These are phyloP conservation scores for Termitomyces sp. DNA, from an alignment of 768 basidiomycete species.

Conservation along the genomic window DNA sequence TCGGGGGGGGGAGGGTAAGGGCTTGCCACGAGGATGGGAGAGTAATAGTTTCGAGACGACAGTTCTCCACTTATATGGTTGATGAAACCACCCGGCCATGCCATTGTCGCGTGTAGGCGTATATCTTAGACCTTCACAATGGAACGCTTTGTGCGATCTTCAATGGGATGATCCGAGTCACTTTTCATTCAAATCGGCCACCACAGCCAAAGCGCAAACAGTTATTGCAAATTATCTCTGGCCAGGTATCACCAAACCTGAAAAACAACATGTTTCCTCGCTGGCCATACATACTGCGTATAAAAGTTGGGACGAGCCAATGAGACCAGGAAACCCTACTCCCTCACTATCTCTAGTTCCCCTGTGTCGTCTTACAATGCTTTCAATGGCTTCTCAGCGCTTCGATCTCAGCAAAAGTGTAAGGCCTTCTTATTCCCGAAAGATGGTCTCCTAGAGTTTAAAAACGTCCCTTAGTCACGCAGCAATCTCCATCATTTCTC, in stretches of 20 bases:
- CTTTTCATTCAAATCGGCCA: not conserved
- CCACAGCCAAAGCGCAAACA: constrained; percentile 4
- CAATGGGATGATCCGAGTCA: not conserved
- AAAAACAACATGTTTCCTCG: constrained; percentile 7
- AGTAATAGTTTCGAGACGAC: constrained; percentile 4
- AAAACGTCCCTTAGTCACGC: not conserved
- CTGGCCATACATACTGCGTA: constrained; percentile 10
- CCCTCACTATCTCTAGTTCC: not conserved
- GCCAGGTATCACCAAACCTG: constrained; percentile 6
- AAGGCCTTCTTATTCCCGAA: not conserved
- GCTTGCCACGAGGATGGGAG: constrained; percentile 5
- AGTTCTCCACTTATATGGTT: constrained; percentile 6
- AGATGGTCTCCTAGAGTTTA: not conserved
- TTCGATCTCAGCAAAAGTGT: constrained; percentile 22
- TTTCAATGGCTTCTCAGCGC: constrained; percentile 24
- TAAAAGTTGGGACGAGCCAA: constrained; percentile 7
- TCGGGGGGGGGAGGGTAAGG: not conserved
- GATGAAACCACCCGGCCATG: constrained; percentile 9
- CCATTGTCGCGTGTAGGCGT: constrained; percentile 12
- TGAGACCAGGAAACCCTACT: constrained; percentile 3
- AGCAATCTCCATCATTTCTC: not conserved
- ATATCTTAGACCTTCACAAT: constrained; percentile 3
- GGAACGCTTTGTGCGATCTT: constrained; percentile 3
- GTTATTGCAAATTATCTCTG: not conserved
- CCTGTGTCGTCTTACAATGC: constrained; percentile 3